Evolutionary conservation across 2,329 filamentous ascomycete genomes (phyloP).

Genomic region (Aureobasidium lini): DNA sequence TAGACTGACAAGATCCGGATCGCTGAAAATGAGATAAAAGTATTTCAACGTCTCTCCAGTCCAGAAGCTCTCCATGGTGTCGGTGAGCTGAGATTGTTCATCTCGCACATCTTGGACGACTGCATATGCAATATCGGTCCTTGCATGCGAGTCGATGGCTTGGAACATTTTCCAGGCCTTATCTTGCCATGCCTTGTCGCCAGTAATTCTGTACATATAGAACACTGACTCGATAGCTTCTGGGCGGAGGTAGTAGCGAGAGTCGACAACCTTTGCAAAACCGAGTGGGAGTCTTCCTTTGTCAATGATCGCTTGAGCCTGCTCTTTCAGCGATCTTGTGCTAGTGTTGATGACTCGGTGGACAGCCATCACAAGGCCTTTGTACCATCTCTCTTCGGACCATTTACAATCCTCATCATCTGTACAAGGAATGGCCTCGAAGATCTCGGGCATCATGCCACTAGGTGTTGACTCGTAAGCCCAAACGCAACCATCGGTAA

Average conservation of each 20-base stretch:
- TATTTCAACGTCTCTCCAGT: conserved; percentile 57
- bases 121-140: conserved; percentile 55
- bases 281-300: conserved; percentile 46
- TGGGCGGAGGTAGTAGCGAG: conserved; percentile 59
- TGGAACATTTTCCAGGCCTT: conserved; percentile 70
- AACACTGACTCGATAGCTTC: conserved; percentile 79
- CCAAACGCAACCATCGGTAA: conserved; percentile 58
- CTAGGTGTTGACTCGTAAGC: conserved; percentile 50
- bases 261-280: conserved; percentile 48
- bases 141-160: conserved; percentile 53
- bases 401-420: conserved; percentile 31
- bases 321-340: background rate
- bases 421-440: conserved; percentile 41
- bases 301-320: conserved; percentile 27
- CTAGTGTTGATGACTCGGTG: conserved; percentile 20
- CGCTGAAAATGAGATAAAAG: conserved; percentile 56
- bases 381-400: conserved; percentile 39
- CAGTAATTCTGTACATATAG: conserved; percentile 67
- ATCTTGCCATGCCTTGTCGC: conserved; percentile 56
- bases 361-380: conserved; percentile 31
- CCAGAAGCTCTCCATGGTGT: conserved; percentile 70
- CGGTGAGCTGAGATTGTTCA: conserved; percentile 33
- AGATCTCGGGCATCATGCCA: conserved; percentile 56
- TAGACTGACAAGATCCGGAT: conserved; percentile 51
- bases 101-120: conserved; percentile 56